Base-by-base conservation (phyloP, 148 eudicot species). In the Cornus suecica region DNA sequence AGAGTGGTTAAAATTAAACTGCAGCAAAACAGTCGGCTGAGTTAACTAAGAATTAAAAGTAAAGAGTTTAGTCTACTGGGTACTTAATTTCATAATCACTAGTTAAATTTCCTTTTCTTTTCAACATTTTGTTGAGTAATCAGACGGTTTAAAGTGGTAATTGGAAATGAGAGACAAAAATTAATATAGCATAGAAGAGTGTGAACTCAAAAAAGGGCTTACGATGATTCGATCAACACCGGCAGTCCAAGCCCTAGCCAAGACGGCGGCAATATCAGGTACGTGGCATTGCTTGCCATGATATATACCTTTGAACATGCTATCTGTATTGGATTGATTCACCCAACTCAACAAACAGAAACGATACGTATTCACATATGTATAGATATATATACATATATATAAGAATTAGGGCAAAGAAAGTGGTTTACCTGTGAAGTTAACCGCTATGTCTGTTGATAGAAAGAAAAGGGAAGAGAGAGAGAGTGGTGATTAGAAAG, bases 151-250 rank as follows among this genome's bases (percentile, higher is more conserved):
- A 37, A 37, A 37, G 42, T 2, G 42, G 42, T 37, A 4, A 37
- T 37, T 37, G 6, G 9, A 37, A 3, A 37, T 37, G 42, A 37
- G n/a, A 18, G 22, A 13, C 64, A 66, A 29, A 31, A 34, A 20
- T 9, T 54, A 5, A 1, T 1, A 25, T n/a, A 23, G 5, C 22
- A 60, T 37, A n/a, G 34, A 10, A 56, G 54, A 13, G 26, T 8
- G 20, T 26, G 13, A 65, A 32, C 15, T 34, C 41, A 23, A 32
- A 18, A 56, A 70, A n/a, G n/a, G 48, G 26, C 71, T 81, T 86
- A 95, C 99, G 62, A 95, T 93, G 51, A 95, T 93, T 79, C 97
- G 87, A 75, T 95, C 94, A 70, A 93, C 89, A 2, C 99, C 99
- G 37, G 98, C 88, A 76, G 77, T 83, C 99, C 99, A 95, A 68